phyloP scores from a whole-genome alignment of 1,284 basidiomycete genomes.

The Xerocomus amazonicus region DNA sequence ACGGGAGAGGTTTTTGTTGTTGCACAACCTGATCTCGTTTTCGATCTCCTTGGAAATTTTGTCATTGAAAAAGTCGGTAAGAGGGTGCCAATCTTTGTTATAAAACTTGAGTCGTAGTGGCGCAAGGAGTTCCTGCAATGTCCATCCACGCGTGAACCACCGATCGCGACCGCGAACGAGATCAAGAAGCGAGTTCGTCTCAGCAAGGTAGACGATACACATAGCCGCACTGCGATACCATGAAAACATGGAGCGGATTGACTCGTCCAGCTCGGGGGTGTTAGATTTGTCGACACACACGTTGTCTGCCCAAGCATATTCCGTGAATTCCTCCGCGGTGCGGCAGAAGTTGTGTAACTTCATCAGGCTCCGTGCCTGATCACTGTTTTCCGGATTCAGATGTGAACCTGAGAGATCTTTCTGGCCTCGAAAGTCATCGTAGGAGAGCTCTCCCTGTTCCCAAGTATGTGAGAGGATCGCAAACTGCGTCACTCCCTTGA shows the following conservation, averaged over 20 bases:
- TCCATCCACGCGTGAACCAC: neutral
- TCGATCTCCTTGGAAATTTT: neutral
- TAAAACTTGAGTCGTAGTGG: constrained; percentile 2
- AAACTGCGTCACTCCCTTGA: neutral
- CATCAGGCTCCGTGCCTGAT: neutral
- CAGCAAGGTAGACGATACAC: neutral
- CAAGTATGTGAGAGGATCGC: neutral
- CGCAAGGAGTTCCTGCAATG: neutral
- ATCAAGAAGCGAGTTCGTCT: neutral
- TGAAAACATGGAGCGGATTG: constrained; percentile 1
- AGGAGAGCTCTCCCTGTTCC: neutral
- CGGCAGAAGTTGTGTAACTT: neutral
- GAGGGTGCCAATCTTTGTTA: neutral
- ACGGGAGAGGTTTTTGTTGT: neutral
- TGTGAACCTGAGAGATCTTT: neutral
- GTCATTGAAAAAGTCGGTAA: neutral
- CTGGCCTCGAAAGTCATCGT: neutral
- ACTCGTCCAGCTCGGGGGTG: neutral
- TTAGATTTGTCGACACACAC: neutral
- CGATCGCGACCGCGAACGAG: neutral
- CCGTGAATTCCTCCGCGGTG: neutral
- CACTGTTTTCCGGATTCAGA: neutral
- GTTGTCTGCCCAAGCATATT: neutral
- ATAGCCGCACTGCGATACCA: neutral
- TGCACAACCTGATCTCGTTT: neutral